These are phyloP conservation scores for Primulina tabacum DNA, from an alignment of 257 asterid species.

Conservation along the genomic window DNA sequence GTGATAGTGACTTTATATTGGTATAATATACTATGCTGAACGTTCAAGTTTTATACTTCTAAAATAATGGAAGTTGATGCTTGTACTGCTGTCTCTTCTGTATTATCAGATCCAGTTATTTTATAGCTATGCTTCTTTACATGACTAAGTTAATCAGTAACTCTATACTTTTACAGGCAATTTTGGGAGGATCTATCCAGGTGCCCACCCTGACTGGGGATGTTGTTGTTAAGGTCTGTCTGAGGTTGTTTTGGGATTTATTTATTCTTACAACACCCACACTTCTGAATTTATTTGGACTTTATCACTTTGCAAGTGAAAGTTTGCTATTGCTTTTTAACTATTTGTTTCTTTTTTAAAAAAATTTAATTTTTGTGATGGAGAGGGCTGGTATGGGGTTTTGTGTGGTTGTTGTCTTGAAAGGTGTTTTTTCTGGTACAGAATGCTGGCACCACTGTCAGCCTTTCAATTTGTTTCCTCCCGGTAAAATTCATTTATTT, in stretches of 20 bases:
- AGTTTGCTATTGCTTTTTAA: not conserved
- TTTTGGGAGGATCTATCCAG: constrained; percentile 86
- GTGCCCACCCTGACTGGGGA: constrained; percentile 91
- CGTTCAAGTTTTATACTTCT: not conserved
- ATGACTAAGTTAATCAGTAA: constrained; percentile 19
- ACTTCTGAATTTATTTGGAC: not conserved
- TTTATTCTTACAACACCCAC: not conserved
- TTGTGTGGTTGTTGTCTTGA: not conserved
- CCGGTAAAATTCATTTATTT: constrained; percentile 9
- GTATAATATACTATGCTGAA: constrained; percentile 1
- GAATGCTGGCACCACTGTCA: not conserved
- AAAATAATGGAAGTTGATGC: constrained; percentile 3
- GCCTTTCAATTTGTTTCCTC: not conserved
- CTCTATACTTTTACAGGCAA: constrained; percentile 59
- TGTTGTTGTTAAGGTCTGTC: constrained; percentile 82
- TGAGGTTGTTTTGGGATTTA: constrained; percentile 15
- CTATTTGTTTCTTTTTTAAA: not conserved
- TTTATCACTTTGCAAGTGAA: not conserved
- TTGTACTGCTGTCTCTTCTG: constrained; percentile 7
- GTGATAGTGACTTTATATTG: constrained; percentile 11
- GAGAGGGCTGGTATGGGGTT: constrained; percentile 1
- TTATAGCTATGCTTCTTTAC: constrained; percentile 17
- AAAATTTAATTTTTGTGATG: not conserved
- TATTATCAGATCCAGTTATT: not conserved
- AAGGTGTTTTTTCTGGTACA: not conserved